A percentile compares a stretch with the other conserved stretches of the same genome.
phyloP scores from a whole-genome alignment of 1,139 yeast genomes.

The Diutina rugosa region DNA sequence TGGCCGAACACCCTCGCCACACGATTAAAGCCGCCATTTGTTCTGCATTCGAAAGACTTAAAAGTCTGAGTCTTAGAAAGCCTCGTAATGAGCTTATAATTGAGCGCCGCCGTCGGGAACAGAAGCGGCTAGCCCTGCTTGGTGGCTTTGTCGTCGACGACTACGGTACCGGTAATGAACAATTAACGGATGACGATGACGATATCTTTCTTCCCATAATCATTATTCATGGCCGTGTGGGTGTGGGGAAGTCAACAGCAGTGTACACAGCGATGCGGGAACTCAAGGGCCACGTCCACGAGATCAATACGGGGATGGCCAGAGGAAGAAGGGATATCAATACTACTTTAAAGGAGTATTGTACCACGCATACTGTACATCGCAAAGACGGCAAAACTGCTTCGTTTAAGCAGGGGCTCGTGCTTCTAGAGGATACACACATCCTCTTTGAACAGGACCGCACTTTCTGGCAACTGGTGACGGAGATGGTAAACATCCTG shows the following conservation, averaged over 20 bases:
- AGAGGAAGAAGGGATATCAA: constrained; percentile 63
- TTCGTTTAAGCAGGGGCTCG: constrained; percentile 45
- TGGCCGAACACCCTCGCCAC: constrained; percentile 19
- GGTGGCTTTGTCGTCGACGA: constrained; percentile 22
- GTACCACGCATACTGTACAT: constrained; percentile 67
- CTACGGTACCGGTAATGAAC: constrained; percentile 8
- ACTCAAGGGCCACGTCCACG: constrained; percentile 64
- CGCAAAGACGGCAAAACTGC: constrained; percentile 13
- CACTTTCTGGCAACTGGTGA: constrained; percentile 69
- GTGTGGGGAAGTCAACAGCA: constrained; percentile 71
- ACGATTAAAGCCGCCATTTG: constrained; percentile 10
- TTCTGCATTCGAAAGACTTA: constrained; percentile 13
- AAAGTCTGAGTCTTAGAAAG: constrained; percentile 9
- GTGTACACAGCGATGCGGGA: constrained; percentile 58
- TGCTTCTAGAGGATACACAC: constrained; percentile 81
- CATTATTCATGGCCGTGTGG: constrained; percentile 59
- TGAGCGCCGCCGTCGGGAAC: constrained; percentile 9
- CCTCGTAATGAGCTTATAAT: neutral
- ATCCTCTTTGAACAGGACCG: constrained; percentile 67
- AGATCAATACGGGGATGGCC: constrained; percentile 60
- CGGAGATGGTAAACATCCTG: constrained; percentile 48
- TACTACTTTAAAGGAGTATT: constrained; percentile 58
- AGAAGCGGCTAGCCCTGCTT: constrained; percentile 8
- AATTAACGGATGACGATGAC: constrained; percentile 13
- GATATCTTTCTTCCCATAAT: constrained; percentile 45